phyloP scores from a whole-genome alignment of 768 basidiomycete genomes.

The Melanogaster broomeanus region DNA sequence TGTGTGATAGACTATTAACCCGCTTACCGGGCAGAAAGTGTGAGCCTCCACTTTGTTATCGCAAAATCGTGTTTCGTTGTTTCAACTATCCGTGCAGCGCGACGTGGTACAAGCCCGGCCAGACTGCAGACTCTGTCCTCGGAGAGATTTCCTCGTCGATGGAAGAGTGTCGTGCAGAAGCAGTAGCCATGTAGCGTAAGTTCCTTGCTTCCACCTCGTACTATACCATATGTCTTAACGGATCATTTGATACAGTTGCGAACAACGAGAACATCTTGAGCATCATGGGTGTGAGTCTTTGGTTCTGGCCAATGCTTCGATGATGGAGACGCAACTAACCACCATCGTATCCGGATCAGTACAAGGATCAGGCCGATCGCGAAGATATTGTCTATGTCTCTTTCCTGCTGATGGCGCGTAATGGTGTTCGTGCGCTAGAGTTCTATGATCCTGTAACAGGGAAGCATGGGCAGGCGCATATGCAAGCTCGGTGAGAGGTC shows the following conservation, averaged over 20 bases:
- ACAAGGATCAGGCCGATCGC: conserved; percentile 62
- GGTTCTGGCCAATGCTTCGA: neutral
- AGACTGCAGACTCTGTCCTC: conserved; percentile 78
- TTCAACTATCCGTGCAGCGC: conserved; percentile 40
- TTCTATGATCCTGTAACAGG: conserved; percentile 78
- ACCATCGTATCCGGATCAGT: conserved; percentile 41
- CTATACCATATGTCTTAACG: neutral
- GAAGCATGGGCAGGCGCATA: conserved; percentile 89
- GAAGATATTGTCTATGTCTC: conserved; percentile 82
- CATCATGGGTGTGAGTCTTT: conserved; percentile 69
- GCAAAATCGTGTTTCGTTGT: neutral
- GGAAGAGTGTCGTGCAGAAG: conserved; percentile 93
- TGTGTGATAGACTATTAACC: conserved; percentile 67
- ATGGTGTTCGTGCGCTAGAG: conserved; percentile 76
- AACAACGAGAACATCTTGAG: conserved; percentile 74
- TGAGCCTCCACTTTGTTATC: conserved; percentile 31
- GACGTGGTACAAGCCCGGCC: conserved; percentile 88
- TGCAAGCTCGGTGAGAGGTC: conserved; percentile 75
- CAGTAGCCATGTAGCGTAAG: conserved; percentile 80
- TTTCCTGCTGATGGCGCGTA: conserved; percentile 86
- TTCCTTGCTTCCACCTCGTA: neutral
- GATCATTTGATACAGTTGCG: conserved; percentile 48
- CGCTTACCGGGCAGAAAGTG: conserved; percentile 77
- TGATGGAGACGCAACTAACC: neutral
- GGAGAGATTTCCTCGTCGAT: conserved; percentile 89